Percentiles rank a stretch among this genome's conserved stretches.
phyloP scores from a whole-genome alignment of 768 basidiomycete species.

The Scleroderma bovista region DNA sequence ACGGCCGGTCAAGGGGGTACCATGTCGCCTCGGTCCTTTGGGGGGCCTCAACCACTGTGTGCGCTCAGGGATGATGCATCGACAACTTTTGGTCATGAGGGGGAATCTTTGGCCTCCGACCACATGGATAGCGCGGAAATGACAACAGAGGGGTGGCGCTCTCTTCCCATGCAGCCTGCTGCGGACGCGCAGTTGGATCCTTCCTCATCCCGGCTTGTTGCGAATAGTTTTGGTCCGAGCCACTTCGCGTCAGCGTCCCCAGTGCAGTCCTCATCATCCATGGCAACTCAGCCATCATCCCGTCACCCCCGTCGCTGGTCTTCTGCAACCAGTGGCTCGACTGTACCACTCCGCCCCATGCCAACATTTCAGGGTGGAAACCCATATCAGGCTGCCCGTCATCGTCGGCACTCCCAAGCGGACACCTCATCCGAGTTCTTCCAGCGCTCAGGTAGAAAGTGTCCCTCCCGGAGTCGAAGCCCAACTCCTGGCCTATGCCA shows the following conservation, averaged over 20 bases:
- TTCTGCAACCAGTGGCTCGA: conserved; percentile 16
- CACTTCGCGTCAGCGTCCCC: neutral
- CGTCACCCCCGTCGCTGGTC: conserved; percentile 29
- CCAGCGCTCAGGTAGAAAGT: neutral
- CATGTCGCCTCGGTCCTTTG: neutral
- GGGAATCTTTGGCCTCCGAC: neutral
- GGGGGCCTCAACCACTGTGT: neutral
- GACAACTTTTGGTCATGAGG: neutral
- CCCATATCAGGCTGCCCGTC: conserved; percentile 7
- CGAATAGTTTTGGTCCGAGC: neutral
- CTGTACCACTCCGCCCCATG: conserved; percentile 20
- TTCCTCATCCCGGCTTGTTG: neutral
- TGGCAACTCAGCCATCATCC: conserved; percentile 22
- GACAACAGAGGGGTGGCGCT: neutral
- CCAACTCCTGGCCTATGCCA: conserved; percentile 13
- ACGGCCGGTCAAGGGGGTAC: neutral
- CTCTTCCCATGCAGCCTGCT: neutral
- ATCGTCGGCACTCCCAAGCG: conserved; percentile 14
- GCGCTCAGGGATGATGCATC: neutral
- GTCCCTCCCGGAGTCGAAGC: conserved; percentile 20
- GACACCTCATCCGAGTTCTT: conserved; percentile 10
- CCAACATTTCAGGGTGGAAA: conserved; percentile 13
- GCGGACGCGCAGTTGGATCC: neutral
- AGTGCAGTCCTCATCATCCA: conserved; percentile 6
- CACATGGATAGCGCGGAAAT: neutral